phyloP scores from a whole-genome alignment of 2,329 filamentous ascomycete species.

The Botrytis paeoniae region DNA sequence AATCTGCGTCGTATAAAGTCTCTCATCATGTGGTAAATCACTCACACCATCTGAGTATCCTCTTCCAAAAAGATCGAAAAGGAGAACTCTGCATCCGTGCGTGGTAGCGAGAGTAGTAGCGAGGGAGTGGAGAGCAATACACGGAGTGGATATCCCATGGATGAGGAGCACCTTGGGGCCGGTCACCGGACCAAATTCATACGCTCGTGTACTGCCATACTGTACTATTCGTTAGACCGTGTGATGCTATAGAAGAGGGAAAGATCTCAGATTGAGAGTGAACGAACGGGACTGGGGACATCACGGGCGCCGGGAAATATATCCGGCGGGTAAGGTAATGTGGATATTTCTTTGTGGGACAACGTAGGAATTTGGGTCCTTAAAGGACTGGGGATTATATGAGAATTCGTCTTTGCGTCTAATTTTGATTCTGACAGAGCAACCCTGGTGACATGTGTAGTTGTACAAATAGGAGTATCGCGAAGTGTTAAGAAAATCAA shows the following conservation, averaged over 20 bases:
- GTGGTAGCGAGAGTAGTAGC: slow-evolving; percentile 61
- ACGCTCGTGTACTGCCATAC: slow-evolving; percentile 69
- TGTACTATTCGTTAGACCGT: slow-evolving; percentile 8
- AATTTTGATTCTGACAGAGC: neutral
- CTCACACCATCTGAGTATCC: slow-evolving; percentile 66
- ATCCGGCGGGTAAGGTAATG: slow-evolving; percentile 64
- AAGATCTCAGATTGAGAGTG: neutral
- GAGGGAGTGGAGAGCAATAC: slow-evolving; percentile 63
- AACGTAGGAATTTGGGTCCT: slow-evolving; percentile 28
- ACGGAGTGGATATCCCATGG: slow-evolving; percentile 80
- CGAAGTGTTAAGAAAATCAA: neutral
- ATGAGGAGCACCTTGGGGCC: slow-evolving; percentile 72
- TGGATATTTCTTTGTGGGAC: slow-evolving; percentile 37
- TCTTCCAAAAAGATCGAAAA: slow-evolving; percentile 75
- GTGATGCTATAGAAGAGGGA: neutral
- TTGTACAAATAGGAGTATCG: neutral
- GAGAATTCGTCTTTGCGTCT: neutral
- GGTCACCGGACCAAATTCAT: slow-evolving; percentile 74
- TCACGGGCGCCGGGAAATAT: slow-evolving; percentile 67
- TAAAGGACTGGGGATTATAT: slow-evolving; percentile 29
- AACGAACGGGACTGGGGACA: slow-evolving; percentile 53
- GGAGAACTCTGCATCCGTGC: slow-evolving; percentile 69
- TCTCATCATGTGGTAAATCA: slow-evolving; percentile 57
- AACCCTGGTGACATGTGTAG: neutral
- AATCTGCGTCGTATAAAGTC: slow-evolving; percentile 64